Evolutionary conservation across 176 grass and related monocot genomes (phyloP).

Genomic region (Oryza brachyantha): DNA sequence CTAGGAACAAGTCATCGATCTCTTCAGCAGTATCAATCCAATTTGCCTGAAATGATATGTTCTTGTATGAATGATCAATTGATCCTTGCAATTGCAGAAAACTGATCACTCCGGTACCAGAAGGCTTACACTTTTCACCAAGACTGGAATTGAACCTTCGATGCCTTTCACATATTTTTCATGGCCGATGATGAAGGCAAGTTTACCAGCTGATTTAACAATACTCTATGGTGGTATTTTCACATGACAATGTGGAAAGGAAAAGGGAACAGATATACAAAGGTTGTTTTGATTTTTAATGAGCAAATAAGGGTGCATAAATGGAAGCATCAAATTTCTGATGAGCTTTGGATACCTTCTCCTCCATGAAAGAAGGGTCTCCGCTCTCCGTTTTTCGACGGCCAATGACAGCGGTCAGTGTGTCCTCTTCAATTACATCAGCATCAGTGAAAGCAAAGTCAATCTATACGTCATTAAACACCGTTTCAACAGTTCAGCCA

Average conservation of each 20-base stretch:
- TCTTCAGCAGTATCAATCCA: constrained; percentile 86
- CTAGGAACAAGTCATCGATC: constrained; percentile 88
- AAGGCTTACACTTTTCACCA: constrained; percentile 77
- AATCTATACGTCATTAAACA: constrained; percentile 55
- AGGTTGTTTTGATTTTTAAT: not conserved
- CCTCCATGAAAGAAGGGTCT: constrained; percentile 62
- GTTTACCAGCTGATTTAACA: constrained; percentile 49
- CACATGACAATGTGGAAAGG: not conserved
- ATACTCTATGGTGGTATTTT: constrained; percentile 31
- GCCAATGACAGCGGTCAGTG: constrained; percentile 63
- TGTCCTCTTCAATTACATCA: constrained; percentile 71
- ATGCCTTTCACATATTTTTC: constrained; percentile 65
- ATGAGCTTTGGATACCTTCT: constrained; percentile 54
- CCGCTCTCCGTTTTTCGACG: constrained; percentile 59
- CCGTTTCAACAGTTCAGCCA: constrained; percentile 12
- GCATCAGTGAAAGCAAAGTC: constrained; percentile 94
- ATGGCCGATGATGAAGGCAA: constrained; percentile 64
- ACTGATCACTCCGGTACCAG: not conserved
- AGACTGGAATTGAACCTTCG: constrained; percentile 76
- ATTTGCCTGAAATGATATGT: constrained; percentile 61
- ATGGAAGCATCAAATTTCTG: not conserved
- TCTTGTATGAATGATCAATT: constrained; percentile 22
- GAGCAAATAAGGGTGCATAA: not conserved
- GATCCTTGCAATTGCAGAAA: not conserved
- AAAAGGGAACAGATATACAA: not conserved